Base-by-base conservation (phyloP, 2,329 filamentous ascomycete species). In the Paracoccidioides lutzii region DNA sequence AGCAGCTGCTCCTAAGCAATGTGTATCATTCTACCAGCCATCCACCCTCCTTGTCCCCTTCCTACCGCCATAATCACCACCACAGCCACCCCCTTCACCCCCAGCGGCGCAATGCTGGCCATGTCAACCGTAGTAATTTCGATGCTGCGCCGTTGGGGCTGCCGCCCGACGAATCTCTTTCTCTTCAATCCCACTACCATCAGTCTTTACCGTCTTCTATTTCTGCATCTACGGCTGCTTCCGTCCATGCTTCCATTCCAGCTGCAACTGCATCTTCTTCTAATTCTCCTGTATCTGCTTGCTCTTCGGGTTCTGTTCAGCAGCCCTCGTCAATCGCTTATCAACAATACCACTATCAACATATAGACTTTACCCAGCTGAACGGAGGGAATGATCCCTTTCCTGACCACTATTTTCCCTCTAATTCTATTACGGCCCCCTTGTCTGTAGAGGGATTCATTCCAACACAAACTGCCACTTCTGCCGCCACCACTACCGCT, bases 1-100 rank as follows among this genome's bases (percentile, higher is more conserved):
- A 49, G 50, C 12, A 44, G 38, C 48, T 28, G 30, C 54, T 4
- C 41, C n/a, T 51, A 45, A 43, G 52, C 15, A 52, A 22, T 42
- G 15, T 5, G 3, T 8, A 40, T 3, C 22, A 9, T 43, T 50
- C 49, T 48, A 51, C 56, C 28, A 22, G 14, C 53, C 55, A 32
- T 4, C 10, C 38, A n/a, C 28, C 30, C 52, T 33, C 22, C 35
- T 55, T 43, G 7, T 33, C 45, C 42, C 40, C 38, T 51, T 32
- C 48, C 53, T 53, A 35, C 57, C 57, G 42, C 57, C 57, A 57
- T 59, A 53, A 55, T 53, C 32, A 41, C 4, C 57, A 37, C 57
- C 57, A 57, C 57, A 53, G 52, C 50, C 32, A 41, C n/a, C 28
- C 12, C 41, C 42, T 28, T 38, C 5, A 10, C 32, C 15, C 10